phyloP scores from a whole-genome alignment of 306 rosid species.

The Gynostemma pentaphyllum region DNA sequence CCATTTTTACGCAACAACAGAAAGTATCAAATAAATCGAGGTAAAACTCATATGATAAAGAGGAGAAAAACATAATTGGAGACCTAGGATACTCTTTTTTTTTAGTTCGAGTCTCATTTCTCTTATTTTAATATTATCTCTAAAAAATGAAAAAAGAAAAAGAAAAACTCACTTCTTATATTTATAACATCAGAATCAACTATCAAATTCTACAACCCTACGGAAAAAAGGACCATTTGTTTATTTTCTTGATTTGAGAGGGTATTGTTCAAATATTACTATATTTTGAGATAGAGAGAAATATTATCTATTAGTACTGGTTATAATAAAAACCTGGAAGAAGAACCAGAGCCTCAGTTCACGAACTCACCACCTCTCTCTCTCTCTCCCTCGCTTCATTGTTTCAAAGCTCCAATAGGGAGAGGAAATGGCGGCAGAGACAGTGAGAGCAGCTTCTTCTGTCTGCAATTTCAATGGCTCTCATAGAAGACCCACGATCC shows the following conservation, averaged over 20 bases:
- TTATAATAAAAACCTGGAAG: not conserved
- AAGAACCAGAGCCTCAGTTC: not conserved
- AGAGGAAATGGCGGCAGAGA: conserved; percentile 53
- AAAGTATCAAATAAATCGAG: too few species aligned
- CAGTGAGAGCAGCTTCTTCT: conserved; percentile 37
- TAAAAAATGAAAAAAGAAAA: too few species aligned
- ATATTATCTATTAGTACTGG: not conserved
- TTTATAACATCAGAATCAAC: too few species aligned
- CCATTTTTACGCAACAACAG: too few species aligned
- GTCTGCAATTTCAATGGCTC: conserved; percentile 44
- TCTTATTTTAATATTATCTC: too few species aligned
- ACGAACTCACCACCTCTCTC: not conserved
- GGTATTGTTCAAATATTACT: not conserved
- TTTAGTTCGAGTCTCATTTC: too few species aligned
- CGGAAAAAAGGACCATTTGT: conserved; percentile 1
- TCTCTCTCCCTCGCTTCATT: not conserved
- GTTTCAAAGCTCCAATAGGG: not conserved
- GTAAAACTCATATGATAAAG: too few species aligned
- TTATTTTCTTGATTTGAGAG: not conserved
- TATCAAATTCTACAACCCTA: too few species aligned
- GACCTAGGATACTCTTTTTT: too few species aligned
- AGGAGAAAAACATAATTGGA: too few species aligned
- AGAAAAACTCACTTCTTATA: too few species aligned
- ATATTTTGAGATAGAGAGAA: not conserved
- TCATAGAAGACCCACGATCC: conserved; percentile 36